Evolutionary conservation across 1,284 basidiomycete species (phyloP), one percentile per base, ranked within the genome.

Genomic region (Moniliophthora roreri): DNA sequence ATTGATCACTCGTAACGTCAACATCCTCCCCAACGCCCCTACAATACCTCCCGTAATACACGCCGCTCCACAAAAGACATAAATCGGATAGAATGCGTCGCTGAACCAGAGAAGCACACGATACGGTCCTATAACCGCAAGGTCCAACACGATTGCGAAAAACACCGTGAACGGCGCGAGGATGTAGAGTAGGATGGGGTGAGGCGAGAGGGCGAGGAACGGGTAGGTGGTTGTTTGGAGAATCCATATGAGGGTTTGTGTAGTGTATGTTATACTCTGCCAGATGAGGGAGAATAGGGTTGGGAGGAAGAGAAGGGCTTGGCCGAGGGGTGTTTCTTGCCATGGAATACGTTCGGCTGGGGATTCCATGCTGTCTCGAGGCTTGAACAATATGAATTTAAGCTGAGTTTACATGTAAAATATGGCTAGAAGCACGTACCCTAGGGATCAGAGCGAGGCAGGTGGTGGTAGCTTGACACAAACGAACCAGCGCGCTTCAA

Each of bases 11-110:
- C 38, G 50, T 18, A 4, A 15, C 42, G 44, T 51, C 52, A 62
- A 56, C 64, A 56, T 11, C 28, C 24, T 46, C 9, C 44, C 84
- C 2, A 70, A 60, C 0, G 77, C 50, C 0, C 84, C 85, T 0
- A 87, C 45, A 10, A 76, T 26, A 0, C 65, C 70, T 0, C 85
- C 84, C 21, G 71, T 71, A 44, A 87, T 76, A 58, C 78, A 80
- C 1, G 84, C 79, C 0, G 79, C 75, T 4, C 81, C 82, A 32
- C 77, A 71, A 57, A 87, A 79, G 20, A 83, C 75, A 57, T 87
- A 88, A 34, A 85, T 48, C 0, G 85, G 85, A 54, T 83, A 84
- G 2, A 86, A 35, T 16, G 74, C 73, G 18, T 79, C 73, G 15
- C 76, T 61, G 24, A 80, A 40, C 52, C 68, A 73, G 6, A 65